Evolutionary conservation across 371 early-diverging fungal genomes (phyloP).

Genomic region (Mucor lusitanicus): DNA sequence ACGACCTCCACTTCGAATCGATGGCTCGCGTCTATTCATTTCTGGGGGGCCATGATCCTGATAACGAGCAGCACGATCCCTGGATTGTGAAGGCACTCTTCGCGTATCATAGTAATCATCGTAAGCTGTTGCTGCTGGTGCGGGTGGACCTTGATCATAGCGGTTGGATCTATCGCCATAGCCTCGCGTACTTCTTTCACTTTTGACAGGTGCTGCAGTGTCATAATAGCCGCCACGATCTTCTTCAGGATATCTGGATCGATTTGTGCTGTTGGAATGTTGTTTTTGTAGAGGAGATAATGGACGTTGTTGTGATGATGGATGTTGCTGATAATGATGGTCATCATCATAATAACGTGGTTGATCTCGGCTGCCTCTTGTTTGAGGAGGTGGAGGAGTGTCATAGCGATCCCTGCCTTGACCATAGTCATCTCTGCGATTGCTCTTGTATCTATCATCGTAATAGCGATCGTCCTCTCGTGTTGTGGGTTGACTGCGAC

Average conservation of each 20-base stretch:
- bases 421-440: not conserved
- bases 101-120: constrained; percentile 9
- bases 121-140: not conserved
- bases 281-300: not conserved
- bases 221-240: not conserved
- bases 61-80: constrained; percentile 6
- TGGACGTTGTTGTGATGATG: not conserved
- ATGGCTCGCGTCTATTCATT: constrained; percentile 6
- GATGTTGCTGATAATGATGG: not conserved
- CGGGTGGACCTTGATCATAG: not conserved
- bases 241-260: not conserved
- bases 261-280: not conserved
- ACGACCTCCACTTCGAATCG: constrained; percentile 8
- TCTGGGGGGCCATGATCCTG: constrained; percentile 2
- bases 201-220: constrained; percentile 3
- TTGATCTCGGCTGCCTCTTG: not conserved
- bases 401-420: not conserved
- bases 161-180: not conserved
- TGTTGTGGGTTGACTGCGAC: not conserved
- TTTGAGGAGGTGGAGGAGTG: not conserved
- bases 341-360: not conserved
- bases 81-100: not conserved
- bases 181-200: constrained; percentile 6
- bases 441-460: not conserved
- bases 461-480: not conserved